Conservation (phyloP, 352 stramenopile genomes). For the Phytopythium vexans region DNA sequence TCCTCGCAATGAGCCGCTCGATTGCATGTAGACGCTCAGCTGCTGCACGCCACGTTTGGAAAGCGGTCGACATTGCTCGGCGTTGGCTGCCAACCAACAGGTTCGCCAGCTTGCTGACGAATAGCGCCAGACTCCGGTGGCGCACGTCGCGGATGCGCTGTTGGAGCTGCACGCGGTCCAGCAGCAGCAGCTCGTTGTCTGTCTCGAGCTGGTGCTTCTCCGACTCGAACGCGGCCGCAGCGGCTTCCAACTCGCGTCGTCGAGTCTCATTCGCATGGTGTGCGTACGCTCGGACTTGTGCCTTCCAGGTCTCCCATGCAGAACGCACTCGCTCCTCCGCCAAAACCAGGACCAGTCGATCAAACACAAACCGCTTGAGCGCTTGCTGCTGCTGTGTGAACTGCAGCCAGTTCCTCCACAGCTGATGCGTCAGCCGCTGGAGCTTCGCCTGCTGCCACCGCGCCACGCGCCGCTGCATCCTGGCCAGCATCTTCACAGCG, state of each 20-base stretch:
- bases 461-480: not conserved
- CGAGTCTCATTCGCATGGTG: no score
- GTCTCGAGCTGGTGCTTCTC: constrained; percentile 13
- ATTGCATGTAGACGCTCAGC: not conserved
- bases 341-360: constrained; percentile 1
- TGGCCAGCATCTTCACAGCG: not conserved
- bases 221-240: not conserved
- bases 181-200: constrained; percentile 18
- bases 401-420: constrained; percentile 2
- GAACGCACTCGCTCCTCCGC: not conserved
- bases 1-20: no score
- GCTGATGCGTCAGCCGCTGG: not conserved
- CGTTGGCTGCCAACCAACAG: constrained; percentile 4
- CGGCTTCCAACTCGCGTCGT: no score
- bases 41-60: not conserved
- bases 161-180: constrained; percentile 16
- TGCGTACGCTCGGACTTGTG: no score
- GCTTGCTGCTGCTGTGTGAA: not conserved
- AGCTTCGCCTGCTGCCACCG: not conserved
- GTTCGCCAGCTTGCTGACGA: constrained; percentile 1
- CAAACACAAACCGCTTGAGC: constrained; percentile 7
- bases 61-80: not conserved
- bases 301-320: constrained; percentile 10
- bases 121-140: constrained; percentile 7
- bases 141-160: constrained; percentile 5